Base-by-base conservation (phyloP, 2,329 filamentous ascomycete genomes). In the Trichoderma oligosporum region DNA sequence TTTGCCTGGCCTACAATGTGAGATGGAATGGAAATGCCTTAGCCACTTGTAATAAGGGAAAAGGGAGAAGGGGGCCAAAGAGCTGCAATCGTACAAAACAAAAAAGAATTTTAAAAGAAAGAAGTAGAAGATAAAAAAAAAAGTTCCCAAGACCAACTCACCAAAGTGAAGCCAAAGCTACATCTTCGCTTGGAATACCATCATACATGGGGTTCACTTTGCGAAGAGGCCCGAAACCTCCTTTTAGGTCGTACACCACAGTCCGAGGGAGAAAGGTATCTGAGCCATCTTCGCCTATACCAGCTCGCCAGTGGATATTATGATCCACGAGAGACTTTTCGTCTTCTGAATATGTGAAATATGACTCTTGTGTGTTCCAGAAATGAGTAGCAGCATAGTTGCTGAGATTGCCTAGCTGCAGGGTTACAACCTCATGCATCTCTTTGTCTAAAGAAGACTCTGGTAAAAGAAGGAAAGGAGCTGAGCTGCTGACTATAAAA, bases 281-380 rank as follows among this genome's bases (percentile, higher is more conserved):
- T 6, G 84, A 80, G 16, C 92, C 91, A 74, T 95, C 90, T 1
- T 85, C 84, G 18, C 88, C 91, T 58, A 95, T 70, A 2, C 94
- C 94, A 0, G 89, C 81, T 14, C 93, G 82, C 75, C 96, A 99
- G 70, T 96, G 91, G 49, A 97, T 79, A 68, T 89, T 78, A 61
- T 86, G 78, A 41, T 76, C 70, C 1, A 76, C 61, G 2, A 60
- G 60, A 0, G 71, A 65, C 12, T 65, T 59, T 9, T 73, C 61
- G 44, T 82, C 46, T 44, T 49, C 76, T 1, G 78, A 79, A 67
- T 97, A 97, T 12, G 92, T 97, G 69, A 97, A 97, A 74, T 99
- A 99, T 1, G 93, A 96, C 78, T 99, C 94, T 88, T 96, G 93
- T 5, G 89, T 80, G 67, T 99, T 99, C 94, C 94, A 99, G 72